Percentiles rank a stretch among this genome's conserved stretches.
Conservation (phyloP, 164 flowering plant genomes). For the Liquidambar formosana region DNA sequence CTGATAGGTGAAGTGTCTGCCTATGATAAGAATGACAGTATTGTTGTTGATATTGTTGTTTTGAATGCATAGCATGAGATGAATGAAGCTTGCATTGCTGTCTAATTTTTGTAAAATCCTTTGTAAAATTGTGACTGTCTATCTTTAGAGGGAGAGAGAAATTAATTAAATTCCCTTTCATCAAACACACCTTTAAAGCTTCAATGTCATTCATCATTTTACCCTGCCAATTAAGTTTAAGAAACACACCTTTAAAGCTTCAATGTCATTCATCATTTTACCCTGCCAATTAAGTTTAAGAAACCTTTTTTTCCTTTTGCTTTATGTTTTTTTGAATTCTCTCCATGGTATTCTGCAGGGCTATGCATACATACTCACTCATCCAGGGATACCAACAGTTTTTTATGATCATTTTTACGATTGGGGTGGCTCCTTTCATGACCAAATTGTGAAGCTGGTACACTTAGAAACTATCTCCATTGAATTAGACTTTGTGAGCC, state of each 20-base stretch:
- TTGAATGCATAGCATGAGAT: not conserved
- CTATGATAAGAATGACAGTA: too few species aligned
- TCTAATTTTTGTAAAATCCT: not conserved
- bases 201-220: too few species aligned
- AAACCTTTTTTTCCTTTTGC: too few species aligned
- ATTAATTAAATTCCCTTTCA: too few species aligned
- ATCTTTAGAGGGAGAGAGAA: too few species aligned
- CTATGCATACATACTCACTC: constrained; percentile 88
- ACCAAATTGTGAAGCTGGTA: constrained; percentile 94
- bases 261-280: too few species aligned
- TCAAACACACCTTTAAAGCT: too few species aligned
- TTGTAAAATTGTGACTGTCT: not conserved
- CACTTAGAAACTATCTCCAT: not conserved
- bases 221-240: too few species aligned
- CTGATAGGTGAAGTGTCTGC: too few species aligned
- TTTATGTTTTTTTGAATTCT: not conserved
- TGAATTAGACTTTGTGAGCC: not conserved
- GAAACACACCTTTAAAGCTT: too few species aligned
- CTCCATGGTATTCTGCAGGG: constrained; percentile 49
- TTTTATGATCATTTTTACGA: constrained; percentile 93
- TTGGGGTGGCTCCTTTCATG: constrained; percentile 66
- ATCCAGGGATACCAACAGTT: constrained; percentile 86
- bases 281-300: too few species aligned
- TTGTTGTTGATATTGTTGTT: too few species aligned
- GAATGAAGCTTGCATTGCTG: not conserved